Evolutionary conservation across 805 yeast genomes (phyloP), one percentile per base, ranked within the genome.

Genomic region (Wilhelminamyces savonicus): DNA sequence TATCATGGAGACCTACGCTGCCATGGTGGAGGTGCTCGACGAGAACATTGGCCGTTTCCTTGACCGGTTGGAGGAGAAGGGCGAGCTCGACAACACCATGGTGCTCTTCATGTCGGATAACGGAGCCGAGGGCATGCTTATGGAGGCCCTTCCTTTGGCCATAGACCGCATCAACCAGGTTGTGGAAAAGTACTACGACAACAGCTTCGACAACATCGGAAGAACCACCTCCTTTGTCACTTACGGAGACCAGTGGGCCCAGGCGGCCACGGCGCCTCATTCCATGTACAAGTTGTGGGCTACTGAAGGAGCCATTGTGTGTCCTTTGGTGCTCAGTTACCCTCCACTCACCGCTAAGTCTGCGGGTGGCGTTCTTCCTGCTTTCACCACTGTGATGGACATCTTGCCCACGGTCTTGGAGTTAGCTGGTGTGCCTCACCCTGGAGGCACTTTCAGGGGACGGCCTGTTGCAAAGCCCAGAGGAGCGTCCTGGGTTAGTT

Each of bases 41-140:
- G 44, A 44, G 21, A 64, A 74, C 32, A 52, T 76, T 20, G 82
- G 81, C 2, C 56, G 66, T 31, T 65, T 74, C 1, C 32, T 74
- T 4, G 51, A 61, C 4, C 48, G 57, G 13, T 49, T 76, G 16
- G 62, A 71, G 41, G 29, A 38, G 3, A 46, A 53, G 2, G 71
- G 62, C 9, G 71, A 71, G 43, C 46, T 63, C 16, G 78, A 74
- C 23, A 69, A 76, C 49, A 75, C 81, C 0, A 56, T 74, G 40
- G 56, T 75, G n/a, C 37, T 73, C 20, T 76, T 76, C 53, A 69
- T 74, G 67, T 72, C 79, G 3, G 81, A 76, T 48, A 76, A 76
- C 46, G 82, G 81, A 15, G 81, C 81, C 4, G 81, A 76, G 44
- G 78, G 81, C 11, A 66, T 72, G 63, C 50, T 71, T 28, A 55